A percentile compares a stretch with the other conserved stretches of the same genome.
Conservation (phyloP, 495 filamentous ascomycete genomes). For the Jackrogersella minutella region DNA sequence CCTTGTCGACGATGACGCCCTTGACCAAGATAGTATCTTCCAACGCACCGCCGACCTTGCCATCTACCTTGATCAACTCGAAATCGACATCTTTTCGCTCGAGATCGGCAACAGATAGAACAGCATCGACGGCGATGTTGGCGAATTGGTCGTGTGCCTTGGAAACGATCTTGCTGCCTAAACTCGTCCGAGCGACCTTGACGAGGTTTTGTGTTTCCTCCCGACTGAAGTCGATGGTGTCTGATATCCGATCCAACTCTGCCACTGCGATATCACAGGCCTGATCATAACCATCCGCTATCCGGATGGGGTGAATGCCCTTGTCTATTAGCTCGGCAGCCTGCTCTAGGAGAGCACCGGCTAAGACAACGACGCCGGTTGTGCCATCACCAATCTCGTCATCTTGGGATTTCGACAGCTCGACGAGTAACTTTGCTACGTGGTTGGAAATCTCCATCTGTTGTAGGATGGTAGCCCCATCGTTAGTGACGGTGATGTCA, state of each 20-base stretch:
- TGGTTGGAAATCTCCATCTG: slow-evolving; percentile 99
- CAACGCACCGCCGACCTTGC: slow-evolving; percentile 95
- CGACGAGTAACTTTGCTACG: slow-evolving; percentile 94
- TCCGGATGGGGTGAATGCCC: slow-evolving; percentile 97
- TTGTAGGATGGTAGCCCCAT: slow-evolving; percentile 94
- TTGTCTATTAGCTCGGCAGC: slow-evolving; percentile 99
- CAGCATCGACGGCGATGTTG: slow-evolving; percentile 94
- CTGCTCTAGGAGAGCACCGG: slow-evolving; percentile 93
- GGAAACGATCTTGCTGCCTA: slow-evolving; percentile 99
- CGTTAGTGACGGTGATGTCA: slow-evolving; percentile 99
- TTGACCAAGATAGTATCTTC: slow-evolving; percentile 95
- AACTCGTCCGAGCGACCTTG: slow-evolving; percentile 92
- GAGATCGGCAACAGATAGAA: slow-evolving; percentile 94
- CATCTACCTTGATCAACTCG: slow-evolving; percentile 98
- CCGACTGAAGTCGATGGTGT: slow-evolving; percentile 83
- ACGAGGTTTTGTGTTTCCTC: slow-evolving; percentile 82
- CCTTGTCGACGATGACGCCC: slow-evolving; percentile 98
- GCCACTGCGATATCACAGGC: slow-evolving; percentile 95
- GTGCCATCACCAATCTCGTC: slow-evolving; percentile 99
- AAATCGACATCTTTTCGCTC: slow-evolving; percentile 98
- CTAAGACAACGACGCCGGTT: slow-evolving; percentile 96
- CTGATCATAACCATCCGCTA: slow-evolving; percentile 97
- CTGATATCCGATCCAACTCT: slow-evolving; percentile 91
- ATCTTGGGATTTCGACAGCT: slow-evolving; percentile 98
- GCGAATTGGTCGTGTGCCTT: slow-evolving; percentile 99